These are phyloP conservation scores for Ceratocystis cubensis DNA, from an alignment of 2,329 filamentous ascomycete species.

Conservation along the genomic window DNA sequence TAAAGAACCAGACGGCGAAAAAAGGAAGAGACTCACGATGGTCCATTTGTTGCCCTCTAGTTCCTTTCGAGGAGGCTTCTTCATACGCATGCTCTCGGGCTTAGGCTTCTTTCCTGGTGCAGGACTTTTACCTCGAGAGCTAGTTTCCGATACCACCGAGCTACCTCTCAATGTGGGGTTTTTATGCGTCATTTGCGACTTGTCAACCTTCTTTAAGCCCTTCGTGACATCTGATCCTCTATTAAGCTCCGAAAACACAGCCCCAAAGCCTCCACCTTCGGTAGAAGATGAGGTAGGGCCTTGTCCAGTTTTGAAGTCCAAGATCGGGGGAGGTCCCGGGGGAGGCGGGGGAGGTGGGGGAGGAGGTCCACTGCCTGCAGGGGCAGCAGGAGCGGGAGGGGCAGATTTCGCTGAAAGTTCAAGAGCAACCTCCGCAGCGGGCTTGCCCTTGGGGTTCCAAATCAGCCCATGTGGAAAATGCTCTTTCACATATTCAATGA, in stretches of 20 bases:
- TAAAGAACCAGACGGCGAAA: neutral
- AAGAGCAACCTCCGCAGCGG: conserved; percentile 54
- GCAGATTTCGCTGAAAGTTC: conserved; percentile 40
- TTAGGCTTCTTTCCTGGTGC: conserved; percentile 80
- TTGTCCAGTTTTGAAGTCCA: conserved; percentile 42
- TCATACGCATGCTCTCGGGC: conserved; percentile 70
- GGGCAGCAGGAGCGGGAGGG: conserved; percentile 34
- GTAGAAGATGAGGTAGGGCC: conserved; percentile 31
- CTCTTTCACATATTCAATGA: conserved; percentile 72
- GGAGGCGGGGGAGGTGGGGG: conserved; percentile 56
- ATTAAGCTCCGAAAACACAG: conserved; percentile 87
- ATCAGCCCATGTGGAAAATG: conserved; percentile 66
- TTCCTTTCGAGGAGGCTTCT: conserved; percentile 68
- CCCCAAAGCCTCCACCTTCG: conserved; percentile 54
- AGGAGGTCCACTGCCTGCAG: conserved; percentile 25
- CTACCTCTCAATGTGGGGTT: conserved; percentile 73
- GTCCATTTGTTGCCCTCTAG: conserved; percentile 89
- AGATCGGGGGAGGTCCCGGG: conserved; percentile 55
- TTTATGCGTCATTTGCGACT: conserved; percentile 96
- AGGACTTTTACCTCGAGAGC: conserved; percentile 64
- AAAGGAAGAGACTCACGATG: conserved; percentile 43
- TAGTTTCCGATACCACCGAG: conserved; percentile 53
- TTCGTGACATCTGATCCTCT: conserved; percentile 79
- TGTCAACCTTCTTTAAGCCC: conserved; percentile 83
- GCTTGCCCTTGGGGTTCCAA: conserved; percentile 71